Percentiles rank a stretch among this genome's conserved stretches.
Evolutionary conservation across 306 rosid species (phyloP).

Genomic region (Luffa acutangula): DNA sequence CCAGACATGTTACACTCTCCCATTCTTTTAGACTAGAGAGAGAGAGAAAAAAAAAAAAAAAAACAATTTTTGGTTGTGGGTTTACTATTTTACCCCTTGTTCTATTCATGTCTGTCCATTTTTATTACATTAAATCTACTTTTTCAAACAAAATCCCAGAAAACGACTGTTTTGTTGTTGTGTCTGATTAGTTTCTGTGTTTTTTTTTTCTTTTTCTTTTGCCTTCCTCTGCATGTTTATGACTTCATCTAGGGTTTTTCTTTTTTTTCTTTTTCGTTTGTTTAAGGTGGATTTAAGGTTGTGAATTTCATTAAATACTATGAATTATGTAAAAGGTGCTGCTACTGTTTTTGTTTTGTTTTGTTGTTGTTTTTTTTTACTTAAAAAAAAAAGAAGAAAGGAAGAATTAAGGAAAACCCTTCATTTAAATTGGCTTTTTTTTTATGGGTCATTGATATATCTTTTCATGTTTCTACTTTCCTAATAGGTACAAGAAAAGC

Average conservation of each 20-base stretch:
- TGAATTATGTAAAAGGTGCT: background rate
- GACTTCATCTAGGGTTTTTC: background rate
- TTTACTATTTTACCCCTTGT: background rate
- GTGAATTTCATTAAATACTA: background rate
- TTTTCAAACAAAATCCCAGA: background rate
- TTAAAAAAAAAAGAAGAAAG: background rate
- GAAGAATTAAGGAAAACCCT: background rate
- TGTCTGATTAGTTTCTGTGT: conserved; percentile 1
- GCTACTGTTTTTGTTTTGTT: too few species aligned
- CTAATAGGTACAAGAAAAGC: too few species aligned
- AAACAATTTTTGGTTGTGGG: background rate
- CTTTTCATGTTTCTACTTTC: background rate
- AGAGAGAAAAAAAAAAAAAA: background rate
- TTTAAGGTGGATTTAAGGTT: background rate
- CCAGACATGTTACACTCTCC: conserved; percentile 10
- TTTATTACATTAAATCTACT: background rate
- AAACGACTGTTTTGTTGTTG: background rate
- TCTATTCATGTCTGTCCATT: background rate
- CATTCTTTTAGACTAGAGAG: background rate
- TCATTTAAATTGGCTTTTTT: background rate
- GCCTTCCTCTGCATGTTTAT: background rate
- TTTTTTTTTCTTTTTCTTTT: background rate
- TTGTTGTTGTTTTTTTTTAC: too few species aligned
- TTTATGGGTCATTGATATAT: background rate
- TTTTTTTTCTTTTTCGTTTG: background rate